Conservation (phyloP, 768 basidiomycete genomes). For the Agaricus blazei region DNA sequence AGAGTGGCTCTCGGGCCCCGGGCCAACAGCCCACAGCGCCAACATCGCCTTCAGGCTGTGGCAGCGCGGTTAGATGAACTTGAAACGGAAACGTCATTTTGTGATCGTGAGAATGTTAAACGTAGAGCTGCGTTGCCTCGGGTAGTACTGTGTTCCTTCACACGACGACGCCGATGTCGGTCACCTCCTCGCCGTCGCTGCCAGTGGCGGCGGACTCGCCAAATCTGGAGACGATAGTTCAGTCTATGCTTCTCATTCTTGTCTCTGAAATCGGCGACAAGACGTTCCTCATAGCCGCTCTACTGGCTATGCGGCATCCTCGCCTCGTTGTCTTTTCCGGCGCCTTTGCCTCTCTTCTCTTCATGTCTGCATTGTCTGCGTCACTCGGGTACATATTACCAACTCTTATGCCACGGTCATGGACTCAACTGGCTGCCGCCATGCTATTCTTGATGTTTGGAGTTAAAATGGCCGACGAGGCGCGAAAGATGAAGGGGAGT, state of each 20-base stretch:
- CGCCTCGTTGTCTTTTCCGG: conserved; percentile 83
- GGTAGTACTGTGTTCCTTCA: not conserved
- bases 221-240: conserved; percentile 48
- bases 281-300: conserved; percentile 83
- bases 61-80: not conserved
- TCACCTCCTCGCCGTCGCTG: not conserved
- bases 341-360: conserved; percentile 78
- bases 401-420: conserved; percentile 64
- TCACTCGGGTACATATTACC: conserved; percentile 91
- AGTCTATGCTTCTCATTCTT: conserved; percentile 89
- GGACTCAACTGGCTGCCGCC: conserved; percentile 71
- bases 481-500: conserved; percentile 59
- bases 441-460: conserved; percentile 90
- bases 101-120: conserved; percentile 5
- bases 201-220: conserved; percentile 1
- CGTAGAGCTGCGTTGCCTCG: not conserved
- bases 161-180: conserved; percentile 7
- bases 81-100: not conserved
- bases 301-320: conserved; percentile 89
- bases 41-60: too few species aligned
- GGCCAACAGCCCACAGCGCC: too few species aligned
- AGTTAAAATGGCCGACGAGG: conserved; percentile 84
- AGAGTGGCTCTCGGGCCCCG: too few species aligned
- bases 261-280: conserved; percentile 96
- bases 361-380: conserved; percentile 94